Percentiles rank a stretch among this genome's conserved stretches.
Evolutionary conservation across 768 basidiomycete genomes (phyloP).

Genomic region (Lentinula aciculospora): DNA sequence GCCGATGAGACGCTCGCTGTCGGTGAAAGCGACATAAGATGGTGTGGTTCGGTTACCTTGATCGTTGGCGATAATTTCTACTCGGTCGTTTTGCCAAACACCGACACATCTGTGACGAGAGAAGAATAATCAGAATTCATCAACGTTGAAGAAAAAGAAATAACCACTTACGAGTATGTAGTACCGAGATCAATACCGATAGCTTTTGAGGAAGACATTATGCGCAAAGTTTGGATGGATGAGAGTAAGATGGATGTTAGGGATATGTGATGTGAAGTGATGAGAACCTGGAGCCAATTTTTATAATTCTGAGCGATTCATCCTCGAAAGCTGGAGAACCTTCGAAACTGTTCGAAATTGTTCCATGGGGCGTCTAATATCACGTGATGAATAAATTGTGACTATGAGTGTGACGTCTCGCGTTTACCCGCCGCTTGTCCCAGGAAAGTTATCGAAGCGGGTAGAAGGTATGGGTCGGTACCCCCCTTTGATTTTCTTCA

Average conservation of each 20-base stretch:
- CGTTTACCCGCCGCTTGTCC: neutral
- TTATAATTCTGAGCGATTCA: neutral
- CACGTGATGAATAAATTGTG: neutral
- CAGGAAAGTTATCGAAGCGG: neutral
- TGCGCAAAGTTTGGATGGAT: neutral
- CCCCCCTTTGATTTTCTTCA: too few relatives aligned
- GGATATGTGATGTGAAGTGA: neutral
- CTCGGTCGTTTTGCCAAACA: slow-evolving; percentile 25
- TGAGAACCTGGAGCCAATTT: neutral
- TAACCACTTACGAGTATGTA: slow-evolving; percentile 43
- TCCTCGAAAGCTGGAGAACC: neutral
- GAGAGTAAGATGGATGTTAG: neutral
- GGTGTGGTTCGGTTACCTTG: slow-evolving; percentile 91
- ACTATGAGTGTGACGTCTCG: neutral
- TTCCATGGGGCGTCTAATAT: neutral
- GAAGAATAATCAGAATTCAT: neutral
- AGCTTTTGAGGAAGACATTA: slow-evolving; percentile 12
- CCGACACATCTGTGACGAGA: slow-evolving; percentile 1
- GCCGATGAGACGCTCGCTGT: slow-evolving; percentile 77
- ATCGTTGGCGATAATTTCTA: slow-evolving; percentile 82
- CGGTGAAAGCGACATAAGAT: slow-evolving; percentile 88
- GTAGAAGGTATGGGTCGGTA: too few relatives aligned
- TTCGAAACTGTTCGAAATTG: neutral
- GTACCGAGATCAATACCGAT: slow-evolving; percentile 74
- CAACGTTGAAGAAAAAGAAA: slow-evolving; percentile 50